Evolutionary conservation across 129 eudicot genomes (phyloP).

Genomic region (Centella asiatica): DNA sequence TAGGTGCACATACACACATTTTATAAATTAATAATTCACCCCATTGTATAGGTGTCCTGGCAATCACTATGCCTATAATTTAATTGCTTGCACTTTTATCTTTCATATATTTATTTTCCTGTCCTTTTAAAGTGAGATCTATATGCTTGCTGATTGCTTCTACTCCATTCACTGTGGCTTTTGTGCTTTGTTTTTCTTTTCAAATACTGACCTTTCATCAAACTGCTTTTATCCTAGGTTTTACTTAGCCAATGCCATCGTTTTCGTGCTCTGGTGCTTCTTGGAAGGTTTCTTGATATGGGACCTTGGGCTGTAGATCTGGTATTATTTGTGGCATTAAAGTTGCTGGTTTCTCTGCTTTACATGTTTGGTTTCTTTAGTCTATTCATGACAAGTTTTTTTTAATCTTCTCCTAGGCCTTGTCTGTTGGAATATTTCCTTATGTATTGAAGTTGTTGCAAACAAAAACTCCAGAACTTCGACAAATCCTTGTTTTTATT

Average conservation of each 20-base stretch:
- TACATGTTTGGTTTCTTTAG: not conserved
- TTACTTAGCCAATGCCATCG: conserved; percentile 87
- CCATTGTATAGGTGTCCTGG: too few species aligned
- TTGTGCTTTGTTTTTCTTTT: not conserved
- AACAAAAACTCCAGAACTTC: conserved; percentile 71
- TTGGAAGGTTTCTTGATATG: conserved; percentile 95
- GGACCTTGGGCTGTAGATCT: conserved; percentile 97
- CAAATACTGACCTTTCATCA: conserved; percentile 5
- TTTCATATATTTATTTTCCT: too few species aligned
- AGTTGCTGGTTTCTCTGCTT: not conserved
- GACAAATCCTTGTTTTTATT: conserved; percentile 84
- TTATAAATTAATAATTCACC: too few species aligned
- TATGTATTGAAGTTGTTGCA: conserved; percentile 74
- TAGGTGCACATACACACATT: too few species aligned
- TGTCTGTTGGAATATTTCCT: conserved; percentile 95
- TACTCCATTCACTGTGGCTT: not conserved
- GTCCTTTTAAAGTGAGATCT: too few species aligned
- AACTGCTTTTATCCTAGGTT: conserved; percentile 31
- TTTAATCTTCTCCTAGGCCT: conserved; percentile 50
- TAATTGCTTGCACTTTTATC: too few species aligned
- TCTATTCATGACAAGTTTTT: not conserved
- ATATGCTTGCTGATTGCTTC: not conserved
- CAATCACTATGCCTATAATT: too few species aligned
- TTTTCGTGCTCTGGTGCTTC: conserved; percentile 95
- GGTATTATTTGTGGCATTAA: conserved; percentile 35